A percentile compares a stretch with the other conserved stretches of the same genome.
These are phyloP conservation scores for Neocucurbitaria cava DNA, from an alignment of 2,329 filamentous ascomycete genomes.

Conservation along the genomic window DNA sequence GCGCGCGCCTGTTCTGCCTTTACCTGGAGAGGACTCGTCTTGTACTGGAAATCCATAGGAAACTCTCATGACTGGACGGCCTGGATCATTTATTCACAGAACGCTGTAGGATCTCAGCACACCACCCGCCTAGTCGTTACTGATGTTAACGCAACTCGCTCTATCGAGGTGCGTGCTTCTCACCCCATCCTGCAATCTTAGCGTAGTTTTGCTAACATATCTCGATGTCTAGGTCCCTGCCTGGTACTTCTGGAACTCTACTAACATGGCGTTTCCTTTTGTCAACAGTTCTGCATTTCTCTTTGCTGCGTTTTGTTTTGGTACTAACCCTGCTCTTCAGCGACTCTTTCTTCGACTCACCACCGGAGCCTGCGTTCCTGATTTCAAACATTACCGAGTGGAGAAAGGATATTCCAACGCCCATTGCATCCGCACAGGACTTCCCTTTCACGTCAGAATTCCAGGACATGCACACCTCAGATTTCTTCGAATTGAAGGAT, in stretches of 20 bases:
- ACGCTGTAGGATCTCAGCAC: conserved; percentile 3
- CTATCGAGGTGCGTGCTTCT: conserved; percentile 25
- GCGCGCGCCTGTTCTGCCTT: conserved; percentile 4
- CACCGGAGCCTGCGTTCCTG: conserved; percentile 42
- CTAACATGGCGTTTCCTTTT: conserved; percentile 50
- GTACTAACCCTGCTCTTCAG: conserved; percentile 48
- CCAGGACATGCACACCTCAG: conserved; percentile 44
- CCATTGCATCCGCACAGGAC: conserved; percentile 42
- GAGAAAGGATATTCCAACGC: conserved; percentile 49
- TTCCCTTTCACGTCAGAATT: conserved; percentile 44
- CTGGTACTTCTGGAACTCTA: conserved; percentile 17
- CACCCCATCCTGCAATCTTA: background rate
- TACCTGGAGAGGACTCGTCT: conserved; percentile 4
- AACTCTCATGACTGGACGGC: background rate
- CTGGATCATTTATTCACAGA: background rate
- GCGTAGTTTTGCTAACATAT: conserved; percentile 18
- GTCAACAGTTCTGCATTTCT: conserved; percentile 20
- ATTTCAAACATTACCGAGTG: conserved; percentile 51
- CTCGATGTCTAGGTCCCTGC: conserved; percentile 9
- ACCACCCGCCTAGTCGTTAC: background rate
- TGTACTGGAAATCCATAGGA: conserved; percentile 4
- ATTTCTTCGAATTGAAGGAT: conserved; percentile 46
- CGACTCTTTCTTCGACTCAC: conserved; percentile 49
- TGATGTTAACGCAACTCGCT: conserved; percentile 2
- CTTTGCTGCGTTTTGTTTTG: conserved; percentile 26